Conservation (phyloP, 1,139 yeast species). For the Arxiozyma telluris region DNA sequence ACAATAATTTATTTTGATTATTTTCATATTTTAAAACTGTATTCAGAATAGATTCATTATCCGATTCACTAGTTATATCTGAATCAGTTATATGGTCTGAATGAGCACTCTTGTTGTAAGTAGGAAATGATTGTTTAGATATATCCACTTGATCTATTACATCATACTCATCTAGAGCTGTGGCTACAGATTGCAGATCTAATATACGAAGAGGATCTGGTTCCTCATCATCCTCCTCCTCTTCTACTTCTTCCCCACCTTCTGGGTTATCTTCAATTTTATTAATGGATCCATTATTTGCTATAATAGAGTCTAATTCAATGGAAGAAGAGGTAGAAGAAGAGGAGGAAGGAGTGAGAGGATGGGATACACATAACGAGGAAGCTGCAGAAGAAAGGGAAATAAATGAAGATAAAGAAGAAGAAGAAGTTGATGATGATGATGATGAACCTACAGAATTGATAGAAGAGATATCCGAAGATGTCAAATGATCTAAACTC, state of each 20-base stretch:
- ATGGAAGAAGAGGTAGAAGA: neutral
- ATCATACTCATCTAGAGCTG: slow-evolving; percentile 23
- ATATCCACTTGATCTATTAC: slow-evolving; percentile 4
- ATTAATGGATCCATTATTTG: neutral
- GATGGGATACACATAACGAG: neutral
- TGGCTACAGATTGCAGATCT: slow-evolving; percentile 14
- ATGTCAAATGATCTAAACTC: neutral
- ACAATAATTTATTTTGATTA: slow-evolving; percentile 1
- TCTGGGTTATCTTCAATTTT: neutral
- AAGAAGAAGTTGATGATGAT: too few relatives aligned
- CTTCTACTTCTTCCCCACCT: slow-evolving; percentile 3
- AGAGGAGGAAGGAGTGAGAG: neutral
- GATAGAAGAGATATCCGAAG: neutral
- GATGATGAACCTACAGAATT: too few relatives aligned
- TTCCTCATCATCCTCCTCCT: slow-evolving; percentile 1
- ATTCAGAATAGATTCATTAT: neutral
- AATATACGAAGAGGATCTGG: slow-evolving; percentile 2
- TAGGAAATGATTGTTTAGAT: neutral
- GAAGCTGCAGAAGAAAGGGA: neutral
- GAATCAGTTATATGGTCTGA: neutral
- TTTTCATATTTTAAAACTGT: slow-evolving; percentile 1
- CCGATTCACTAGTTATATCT: neutral
- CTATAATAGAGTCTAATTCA: neutral
- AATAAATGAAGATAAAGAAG: neutral
- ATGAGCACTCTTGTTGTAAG: neutral